A percentile compares a stretch with the other conserved stretches of the same genome.
phyloP scores from a whole-genome alignment of 164 flowering plant species.

The Cinnamomum micranthum region DNA sequence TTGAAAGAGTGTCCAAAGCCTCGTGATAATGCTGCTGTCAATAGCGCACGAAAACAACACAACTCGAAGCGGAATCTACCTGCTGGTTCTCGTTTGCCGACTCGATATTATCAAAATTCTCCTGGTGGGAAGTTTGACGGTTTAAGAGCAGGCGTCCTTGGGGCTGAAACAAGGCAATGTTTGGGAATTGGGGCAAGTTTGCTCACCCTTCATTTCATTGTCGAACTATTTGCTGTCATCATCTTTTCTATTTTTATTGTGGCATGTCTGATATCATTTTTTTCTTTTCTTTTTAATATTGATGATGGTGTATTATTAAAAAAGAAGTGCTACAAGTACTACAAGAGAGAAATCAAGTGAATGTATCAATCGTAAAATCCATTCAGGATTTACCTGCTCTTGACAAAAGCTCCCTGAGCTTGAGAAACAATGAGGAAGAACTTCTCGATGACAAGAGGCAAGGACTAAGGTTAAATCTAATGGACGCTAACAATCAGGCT shows the following conservation, averaged over 20 bases:
- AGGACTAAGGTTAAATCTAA: too few species aligned
- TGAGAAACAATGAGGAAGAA: too few species aligned
- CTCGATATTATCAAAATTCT: slow-evolving; percentile 80
- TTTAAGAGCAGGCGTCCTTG: slow-evolving; percentile 75
- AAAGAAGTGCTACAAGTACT: too few species aligned
- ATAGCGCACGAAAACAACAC: slow-evolving; percentile 72
- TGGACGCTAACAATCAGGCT: too few species aligned
- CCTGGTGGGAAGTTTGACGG: slow-evolving; percentile 89
- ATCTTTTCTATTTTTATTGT: too few species aligned
- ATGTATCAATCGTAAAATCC: too few species aligned
- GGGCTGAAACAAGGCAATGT: slow-evolving; percentile 64
- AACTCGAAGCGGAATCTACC: slow-evolving; percentile 49
- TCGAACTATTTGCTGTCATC: too few species aligned
- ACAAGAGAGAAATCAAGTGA: too few species aligned
- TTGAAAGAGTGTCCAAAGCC: slow-evolving; percentile 90
- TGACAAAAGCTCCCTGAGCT: too few species aligned
- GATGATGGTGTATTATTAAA: neutral
- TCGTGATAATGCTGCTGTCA: slow-evolving; percentile 80
- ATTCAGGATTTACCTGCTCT: too few species aligned
- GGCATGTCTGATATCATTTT: neutral
- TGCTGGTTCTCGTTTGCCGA: slow-evolving; percentile 44
- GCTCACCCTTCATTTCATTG: neutral
- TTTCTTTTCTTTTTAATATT: too few species aligned
- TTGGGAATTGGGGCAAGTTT: slow-evolving; percentile 79
- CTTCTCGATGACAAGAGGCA: too few species aligned